Evolutionary conservation across 192 early-diverging fungal genomes (phyloP), one percentile per base, ranked within the genome.

Genomic region (Backusella luteola): DNA sequence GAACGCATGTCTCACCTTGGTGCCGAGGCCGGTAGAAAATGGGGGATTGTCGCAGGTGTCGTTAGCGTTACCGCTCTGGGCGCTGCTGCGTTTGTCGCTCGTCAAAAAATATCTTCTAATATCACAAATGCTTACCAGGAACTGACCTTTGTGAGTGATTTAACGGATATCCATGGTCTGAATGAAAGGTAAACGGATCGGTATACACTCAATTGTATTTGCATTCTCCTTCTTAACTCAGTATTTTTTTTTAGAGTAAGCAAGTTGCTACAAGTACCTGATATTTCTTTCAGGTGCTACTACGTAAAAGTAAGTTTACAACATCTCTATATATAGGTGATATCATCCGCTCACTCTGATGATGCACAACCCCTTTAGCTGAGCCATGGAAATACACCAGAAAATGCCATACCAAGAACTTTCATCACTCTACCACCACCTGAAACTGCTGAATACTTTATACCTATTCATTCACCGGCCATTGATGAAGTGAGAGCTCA

Each of bases 121-220:
- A 70, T 85, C 34, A 75, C 81, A 2, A 82, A 82, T 46, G 52
- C 83, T 1, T 81, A 74, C 38, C 80, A 82, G 8, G 84, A 89
- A 49, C 29, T 89, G 4, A 78, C 87, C 71, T 89, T 84, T 80
- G 85, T 89, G 29, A 80, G 85, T 46, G 82, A 79, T 23, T 81
- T 89, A 38, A 80, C 76, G 67, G 79, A 86, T 66, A 53, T 12
- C 34, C 9, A 73, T 23, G 84, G 82, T 56, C 82, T 81, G 7
- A 66, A 66, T 38, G 46, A 83, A 72, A 84, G 88, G 88, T 85
- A 32, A 32, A 83, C 19, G 6, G 17, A 6, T 38, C 8, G 41
- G 34, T 53, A 19, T 39, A 76, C 6, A 39, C 0, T 39, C 38
- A 36, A 6, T 21, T 41, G 36, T 41, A 19, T 14, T 42, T 3